These are phyloP conservation scores for Yamadazyma laniorum DNA, from an alignment of 805 yeast species.

Conservation along the genomic window DNA sequence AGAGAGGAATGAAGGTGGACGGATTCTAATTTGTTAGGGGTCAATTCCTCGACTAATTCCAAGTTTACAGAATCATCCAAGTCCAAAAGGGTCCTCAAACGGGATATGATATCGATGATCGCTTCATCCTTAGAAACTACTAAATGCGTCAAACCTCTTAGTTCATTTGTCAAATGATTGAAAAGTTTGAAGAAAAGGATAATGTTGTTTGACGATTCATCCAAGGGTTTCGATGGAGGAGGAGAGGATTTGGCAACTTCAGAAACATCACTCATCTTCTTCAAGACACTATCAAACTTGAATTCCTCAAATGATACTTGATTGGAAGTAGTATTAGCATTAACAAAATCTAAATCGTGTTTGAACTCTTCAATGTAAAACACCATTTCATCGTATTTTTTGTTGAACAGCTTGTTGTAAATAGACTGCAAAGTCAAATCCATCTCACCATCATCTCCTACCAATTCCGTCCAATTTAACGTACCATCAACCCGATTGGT, in stretches of 20 bases:
- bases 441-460: constrained; percentile 13
- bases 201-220: constrained; percentile 14
- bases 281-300: constrained; percentile 17
- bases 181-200: constrained; percentile 60
- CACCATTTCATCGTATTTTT: constrained; percentile 49
- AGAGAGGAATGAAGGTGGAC: constrained; percentile 42
- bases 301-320: constrained; percentile 18
- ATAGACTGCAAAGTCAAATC: constrained; percentile 50
- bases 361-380: constrained; percentile 65
- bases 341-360: constrained; percentile 26
- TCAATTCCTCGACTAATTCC: constrained; percentile 59
- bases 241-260: neutral
- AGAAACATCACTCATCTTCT: constrained; percentile 15
- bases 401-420: constrained; percentile 44
- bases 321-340: neutral
- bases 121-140: constrained; percentile 49
- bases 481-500: constrained; percentile 60
- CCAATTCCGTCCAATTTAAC: constrained; percentile 16
- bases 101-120: constrained; percentile 40
- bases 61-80: constrained; percentile 33
- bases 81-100: constrained; percentile 42
- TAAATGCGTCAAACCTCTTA: constrained; percentile 67
- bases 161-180: constrained; percentile 51
- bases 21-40: constrained; percentile 49
- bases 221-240: constrained; percentile 1